Percentiles rank a stretch among this genome's conserved stretches.
These are phyloP conservation scores for Camellia sinensis DNA, from an alignment of 148 eudicot species.

Conservation along the genomic window DNA sequence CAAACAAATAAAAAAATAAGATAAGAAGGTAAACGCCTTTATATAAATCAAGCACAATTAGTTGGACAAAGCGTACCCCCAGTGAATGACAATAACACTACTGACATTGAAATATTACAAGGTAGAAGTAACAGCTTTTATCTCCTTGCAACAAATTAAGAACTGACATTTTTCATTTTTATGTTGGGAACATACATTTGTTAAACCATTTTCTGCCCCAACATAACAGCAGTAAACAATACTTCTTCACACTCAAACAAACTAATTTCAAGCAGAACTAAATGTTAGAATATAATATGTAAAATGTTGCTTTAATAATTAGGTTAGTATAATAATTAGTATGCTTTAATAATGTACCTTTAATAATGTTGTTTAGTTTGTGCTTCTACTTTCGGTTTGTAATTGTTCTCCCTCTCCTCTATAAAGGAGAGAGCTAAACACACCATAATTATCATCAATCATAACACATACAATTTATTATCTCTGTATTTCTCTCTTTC, in stretches of 20 bases:
- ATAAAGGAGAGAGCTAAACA: no score
- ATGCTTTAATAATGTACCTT: no score
- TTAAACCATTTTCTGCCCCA: not conserved
- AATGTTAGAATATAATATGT: no score
- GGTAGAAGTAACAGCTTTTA: not conserved
- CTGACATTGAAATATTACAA: not conserved
- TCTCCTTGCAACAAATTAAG: not conserved
- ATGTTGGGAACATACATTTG: not conserved
- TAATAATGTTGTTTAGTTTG: no score
- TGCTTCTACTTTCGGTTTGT: no score
- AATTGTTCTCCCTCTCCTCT: no score
- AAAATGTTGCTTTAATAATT: no score
- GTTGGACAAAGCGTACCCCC: not conserved
- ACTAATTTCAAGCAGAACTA: not conserved
- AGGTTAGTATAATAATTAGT: no score
- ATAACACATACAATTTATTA: no score
- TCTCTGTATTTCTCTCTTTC: no score
- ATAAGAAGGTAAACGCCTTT: not conserved
- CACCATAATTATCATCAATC: no score
- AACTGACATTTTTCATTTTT: not conserved
- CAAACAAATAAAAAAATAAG: not conserved
- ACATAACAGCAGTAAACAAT: not conserved
- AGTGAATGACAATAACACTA: not conserved
- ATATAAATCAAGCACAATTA: not conserved
- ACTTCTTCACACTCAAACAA: not conserved